Evolutionary conservation across 2,329 filamentous ascomycete genomes (phyloP).

Genomic region (Pseudogymnoascus sp.): DNA sequence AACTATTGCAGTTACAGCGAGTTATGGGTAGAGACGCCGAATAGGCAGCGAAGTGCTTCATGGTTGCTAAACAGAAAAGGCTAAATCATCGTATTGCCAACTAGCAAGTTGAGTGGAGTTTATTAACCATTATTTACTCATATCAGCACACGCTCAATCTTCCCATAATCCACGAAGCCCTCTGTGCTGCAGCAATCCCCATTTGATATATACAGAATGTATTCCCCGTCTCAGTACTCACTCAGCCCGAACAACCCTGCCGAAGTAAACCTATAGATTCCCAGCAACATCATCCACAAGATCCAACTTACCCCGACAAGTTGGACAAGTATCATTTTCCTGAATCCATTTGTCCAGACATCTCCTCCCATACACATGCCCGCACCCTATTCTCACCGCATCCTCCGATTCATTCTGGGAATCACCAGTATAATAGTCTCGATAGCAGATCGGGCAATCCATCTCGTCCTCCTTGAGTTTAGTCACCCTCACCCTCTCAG

Average conservation of each 20-base stretch:
- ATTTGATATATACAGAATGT: neutral
- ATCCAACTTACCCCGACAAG: neutral
- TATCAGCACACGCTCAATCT: neutral
- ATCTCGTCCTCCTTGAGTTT: neutral
- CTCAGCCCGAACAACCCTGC: neutral
- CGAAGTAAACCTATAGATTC: neutral
- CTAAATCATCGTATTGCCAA: neutral
- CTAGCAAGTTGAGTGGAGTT: neutral
- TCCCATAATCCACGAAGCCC: neutral
- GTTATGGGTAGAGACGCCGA: too few relatives aligned
- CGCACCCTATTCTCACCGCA: neutral
- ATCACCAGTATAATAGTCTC: neutral
- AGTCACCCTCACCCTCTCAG: neutral
- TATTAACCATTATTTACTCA: neutral
- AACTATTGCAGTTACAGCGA: too few relatives aligned
- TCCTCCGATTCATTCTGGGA: neutral
- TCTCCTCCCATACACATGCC: neutral
- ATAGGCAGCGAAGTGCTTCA: too few relatives aligned
- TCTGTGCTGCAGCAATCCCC: neutral
- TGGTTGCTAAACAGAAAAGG: too few relatives aligned
- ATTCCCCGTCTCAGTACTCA: neutral
- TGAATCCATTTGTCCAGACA: conserved; percentile 7
- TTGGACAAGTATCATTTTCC: conserved; percentile 4
- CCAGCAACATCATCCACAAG: neutral
- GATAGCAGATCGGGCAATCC: conserved; percentile 6